Evolutionary conservation across 768 basidiomycete species (phyloP), one percentile per base, ranked within the genome.

Genomic region (Pleurotus platypus): DNA sequence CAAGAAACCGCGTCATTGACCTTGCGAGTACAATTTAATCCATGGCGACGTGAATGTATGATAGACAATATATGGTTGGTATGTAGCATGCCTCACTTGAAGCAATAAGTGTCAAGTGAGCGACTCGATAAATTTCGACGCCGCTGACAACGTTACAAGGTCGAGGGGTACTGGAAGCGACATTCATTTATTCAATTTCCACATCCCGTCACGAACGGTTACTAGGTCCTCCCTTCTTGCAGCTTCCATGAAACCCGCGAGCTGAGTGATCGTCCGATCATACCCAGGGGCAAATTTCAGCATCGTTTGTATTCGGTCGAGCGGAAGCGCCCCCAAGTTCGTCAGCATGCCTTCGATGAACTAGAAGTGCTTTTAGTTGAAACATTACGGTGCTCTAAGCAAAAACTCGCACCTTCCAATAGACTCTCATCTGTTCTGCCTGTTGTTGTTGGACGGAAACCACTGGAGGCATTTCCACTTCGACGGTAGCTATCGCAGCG

Each of bases 311-410:
- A 97, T 93, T n/a, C 89, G 82, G 59, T 91, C 88, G 45, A 91
- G 65, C 1, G 88, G 80, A 13, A 94, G 77, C 2, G 83, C 69
- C 8, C 89, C 90, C 45, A 98, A 75, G 67, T 94, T 95, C 55
- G 85, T 93, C 57, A 97, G 85, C 89, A 94, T 93, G 26, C 90
- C 92, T 70, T 92, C 87, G 59, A 95, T 90, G 71, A 89, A 95
- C 89, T 92, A 49, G 26, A 42, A 48, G 54, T 22, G 51, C 20
- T n/a, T 9, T 30, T 15, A 5, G 51, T 13, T 16, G 16, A 55
- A 37, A 16, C n/a, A 30, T 42, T 27, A 51, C 35, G 12, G 20
- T 12, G n/a, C 18, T 27, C 8, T 30, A 57, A 57, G 5, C 35
- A 22, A 35, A 39, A 46, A 46, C 20, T 75, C 70, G 5, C 53